Evolutionary conservation across 2,329 filamentous ascomycete genomes (phyloP).

Genomic region (Alternaria dauci): DNA sequence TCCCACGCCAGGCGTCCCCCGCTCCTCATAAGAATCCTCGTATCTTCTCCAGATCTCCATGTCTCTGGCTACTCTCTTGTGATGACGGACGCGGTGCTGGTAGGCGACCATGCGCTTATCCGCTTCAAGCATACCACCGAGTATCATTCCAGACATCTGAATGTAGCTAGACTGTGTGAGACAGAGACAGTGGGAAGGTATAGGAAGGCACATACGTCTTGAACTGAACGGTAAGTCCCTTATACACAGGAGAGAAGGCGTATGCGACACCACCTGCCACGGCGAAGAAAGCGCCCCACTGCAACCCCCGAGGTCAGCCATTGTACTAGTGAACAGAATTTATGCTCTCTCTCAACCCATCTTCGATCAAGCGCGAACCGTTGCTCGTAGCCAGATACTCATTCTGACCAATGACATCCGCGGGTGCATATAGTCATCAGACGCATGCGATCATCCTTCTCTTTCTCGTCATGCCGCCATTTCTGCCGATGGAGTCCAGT

Average conservation of each 20-base stretch:
- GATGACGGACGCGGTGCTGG: conserved; percentile 70
- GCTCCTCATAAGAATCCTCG: conserved; percentile 66
- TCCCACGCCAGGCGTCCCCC: conserved; percentile 48
- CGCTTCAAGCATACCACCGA: conserved; percentile 79
- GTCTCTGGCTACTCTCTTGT: conserved; percentile 70
- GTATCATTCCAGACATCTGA: conserved; percentile 86
- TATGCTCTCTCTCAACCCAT: too few species aligned
- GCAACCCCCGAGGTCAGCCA: conserved; percentile 1
- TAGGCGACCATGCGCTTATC: conserved; percentile 73
- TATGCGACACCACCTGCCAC: conserved; percentile 70
- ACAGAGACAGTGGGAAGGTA: background rate
- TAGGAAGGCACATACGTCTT: conserved; percentile 36
- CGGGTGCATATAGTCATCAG: background rate
- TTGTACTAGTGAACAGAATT: background rate
- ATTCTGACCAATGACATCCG: background rate
- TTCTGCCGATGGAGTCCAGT: background rate
- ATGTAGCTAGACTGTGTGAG: conserved; percentile 66
- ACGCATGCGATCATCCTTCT: background rate
- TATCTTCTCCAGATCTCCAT: conserved; percentile 74
- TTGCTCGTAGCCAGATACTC: background rate
- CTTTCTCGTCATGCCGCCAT: background rate
- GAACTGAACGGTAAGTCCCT: conserved; percentile 57
- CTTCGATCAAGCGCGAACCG: background rate
- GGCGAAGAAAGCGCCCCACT: conserved; percentile 74
- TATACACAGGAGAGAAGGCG: conserved; percentile 73